Evolutionary conservation across 148 eudicot species (phyloP), one percentile per base, ranked within the genome.

Genomic region (Chenopodium formosanum): DNA sequence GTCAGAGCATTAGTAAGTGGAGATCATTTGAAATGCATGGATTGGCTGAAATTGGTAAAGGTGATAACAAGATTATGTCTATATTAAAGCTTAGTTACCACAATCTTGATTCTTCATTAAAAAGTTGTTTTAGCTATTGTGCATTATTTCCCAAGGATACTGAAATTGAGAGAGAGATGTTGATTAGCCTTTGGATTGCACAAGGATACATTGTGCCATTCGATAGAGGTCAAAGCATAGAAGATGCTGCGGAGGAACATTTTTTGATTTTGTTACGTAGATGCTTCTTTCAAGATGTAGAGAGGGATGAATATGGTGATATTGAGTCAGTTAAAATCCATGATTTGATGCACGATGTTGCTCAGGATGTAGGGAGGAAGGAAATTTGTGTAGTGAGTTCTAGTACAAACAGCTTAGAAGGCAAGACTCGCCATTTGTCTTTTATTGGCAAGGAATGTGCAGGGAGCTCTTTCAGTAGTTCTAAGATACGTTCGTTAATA

Each of bases 171-270:
- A 79, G 64, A n/a, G 34, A 65, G 9, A 34, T 2, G 13, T 7
- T 84, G 72, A 37, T 84, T 23, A 16, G 48, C 50, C 81, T 75
- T 29, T 85, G 87, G 87, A 79, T 82, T 48, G 87, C 87, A 48
- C 82, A 60, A 37, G 70, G 69, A 3, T 79, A 67, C 37, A 22
- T 75, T 2, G 31, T 29, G 23, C 64, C 77, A 37, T 40, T 32
- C 7, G 73, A 19, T 37, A 40, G 16, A 64, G 68, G n/a, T 58
- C 81, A 85, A 32, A 83, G 48, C 16, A n/a, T 79, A 10, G 44
- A 40, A 40, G 44, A 40, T 40, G 44, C 44, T 40, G 44, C 44
- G 44, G 44, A 40, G 44, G 44, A 40, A 40, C 44, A 40, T 40
- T 40, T 40, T 40, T 40, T 40, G 8, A 40, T 40, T 40, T 40